Base-by-base conservation (phyloP, 148 eudicot species). In the Amaranthus palmeri region DNA sequence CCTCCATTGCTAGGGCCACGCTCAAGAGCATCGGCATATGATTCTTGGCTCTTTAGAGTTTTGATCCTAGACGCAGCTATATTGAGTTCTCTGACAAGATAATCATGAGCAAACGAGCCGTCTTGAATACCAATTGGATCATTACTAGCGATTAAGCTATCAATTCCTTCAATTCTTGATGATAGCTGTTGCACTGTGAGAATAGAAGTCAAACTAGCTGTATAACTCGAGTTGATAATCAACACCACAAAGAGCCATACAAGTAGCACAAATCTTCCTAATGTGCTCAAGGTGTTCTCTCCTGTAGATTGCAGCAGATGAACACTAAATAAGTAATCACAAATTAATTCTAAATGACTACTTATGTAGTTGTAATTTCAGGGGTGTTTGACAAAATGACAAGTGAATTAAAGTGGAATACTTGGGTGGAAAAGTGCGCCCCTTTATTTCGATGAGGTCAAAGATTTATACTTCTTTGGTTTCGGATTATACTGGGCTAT, bases 171-270 rank as follows among this genome's bases (percentile, higher is more conserved):
- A 14, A 92, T 87, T 55, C 81, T 72, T 13, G 96, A 80, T 13
- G 86, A 73, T 9, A 92, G 84, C 78, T 92, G 91, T 68, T 86
- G 92, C 67, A 90, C 93, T 42, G 97, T 92, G 43, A 90, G 91
- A 55, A 92, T 88, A 43, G 97, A 92, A 57, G 97, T 89, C 83
- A 92, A 84, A 79, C 97, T 92, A 60, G 97, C 97, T 10, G 97
- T 92, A 71, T 92, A 92, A 79, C 97, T 92, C 48, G 97, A 92
- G 70, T 84, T 92, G 77, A 92, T 90, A 41, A 92, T 85, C 57
- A 92, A 74, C 59, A 92, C 92, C 45, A 88, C 89, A 73, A 88
- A 92, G 58, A 92, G 86, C 97, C 97, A 92, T 74, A 90, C 77
- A 52, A 92, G 79, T 62, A 92, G 79, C 64, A 92, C 96, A 54